Evolutionary conservation across 2,329 filamentous ascomycete genomes (phyloP).

Genomic region (Colletotrichum spinosum): DNA sequence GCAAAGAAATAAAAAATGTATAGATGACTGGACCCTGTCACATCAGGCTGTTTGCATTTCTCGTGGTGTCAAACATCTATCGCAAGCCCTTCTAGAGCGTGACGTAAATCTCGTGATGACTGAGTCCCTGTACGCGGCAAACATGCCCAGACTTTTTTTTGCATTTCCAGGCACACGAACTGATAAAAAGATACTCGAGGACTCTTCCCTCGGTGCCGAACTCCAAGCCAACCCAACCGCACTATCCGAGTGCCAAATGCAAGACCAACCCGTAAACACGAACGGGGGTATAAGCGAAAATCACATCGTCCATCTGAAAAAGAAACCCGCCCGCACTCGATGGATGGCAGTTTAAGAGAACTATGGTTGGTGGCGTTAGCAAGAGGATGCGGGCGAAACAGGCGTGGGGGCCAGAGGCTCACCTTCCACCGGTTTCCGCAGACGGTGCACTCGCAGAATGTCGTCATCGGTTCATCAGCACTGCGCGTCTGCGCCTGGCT

Average conservation of each 20-base stretch:
- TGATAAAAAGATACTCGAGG: slow-evolving; percentile 33
- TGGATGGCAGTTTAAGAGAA: slow-evolving; percentile 33
- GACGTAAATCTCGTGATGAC: background rate
- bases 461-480: slow-evolving; percentile 93
- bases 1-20: slow-evolving; percentile 14
- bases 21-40: too few species aligned
- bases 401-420: slow-evolving; percentile 43
- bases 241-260: slow-evolving; percentile 35
- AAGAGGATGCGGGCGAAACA: background rate
- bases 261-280: slow-evolving; percentile 35
- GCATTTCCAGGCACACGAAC: slow-evolving; percentile 13
- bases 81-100: slow-evolving; percentile 33
- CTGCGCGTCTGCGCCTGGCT: slow-evolving; percentile 94
- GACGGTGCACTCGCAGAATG: slow-evolving; percentile 77
- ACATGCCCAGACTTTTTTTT: slow-evolving; percentile 21
- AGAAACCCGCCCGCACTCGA: slow-evolving; percentile 3
- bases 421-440: slow-evolving; percentile 81
- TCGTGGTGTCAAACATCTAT: slow-evolving; percentile 10
- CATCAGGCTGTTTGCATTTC: background rate
- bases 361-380: slow-evolving; percentile 37
- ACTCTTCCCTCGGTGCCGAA: slow-evolving; percentile 32
- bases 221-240: slow-evolving; percentile 37
- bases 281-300: slow-evolving; percentile 37
- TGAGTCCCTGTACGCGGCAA: slow-evolving; percentile 8
- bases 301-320: slow-evolving; percentile 31